Evolutionary conservation across 148 eudicot genomes (phyloP), one percentile per base, ranked within the genome.

Genomic region (Hydrangea macrophylla): DNA sequence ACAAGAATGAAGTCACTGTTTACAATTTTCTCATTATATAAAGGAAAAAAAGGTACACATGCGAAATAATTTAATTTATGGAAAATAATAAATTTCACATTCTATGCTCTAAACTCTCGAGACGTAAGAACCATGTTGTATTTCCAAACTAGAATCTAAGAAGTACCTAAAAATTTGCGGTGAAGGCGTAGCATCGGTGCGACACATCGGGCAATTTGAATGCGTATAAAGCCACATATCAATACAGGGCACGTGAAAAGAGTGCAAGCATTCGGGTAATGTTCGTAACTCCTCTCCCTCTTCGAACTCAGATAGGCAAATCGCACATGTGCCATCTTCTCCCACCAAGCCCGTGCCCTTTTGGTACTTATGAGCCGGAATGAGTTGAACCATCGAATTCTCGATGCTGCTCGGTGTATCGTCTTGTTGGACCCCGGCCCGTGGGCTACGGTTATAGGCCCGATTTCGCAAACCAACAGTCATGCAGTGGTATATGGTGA

Each of bases 211-310:
- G 15, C 75, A 65, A 58, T 67, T 58, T 0, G 69, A 59, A 40
- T 75, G 79, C 10, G 79, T 70, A 31, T 56, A 54, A 10, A 75
- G 69, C 78, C 79, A 75, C 79, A 65, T 76, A 59, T 76, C 79
- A 8, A 76, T 76, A 11, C 79, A 76, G 3, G 58, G 36, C 22
- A 70, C 79, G 9, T 76, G 79, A 64, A 45, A 76, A 9, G 75
- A 36, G 48, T 76, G 79, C 56, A 51, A 2, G 23, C 79, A 76
- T 33, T 48, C 70, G 6, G 71, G 71, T 36, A 76, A 37, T 1
- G 62, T 53, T 3, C 79, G 71, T 2, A 76, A 0, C 30, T 70
- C 75, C 10, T 76, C 79, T 0, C 62, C 74, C 35, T 70, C 75
- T 36, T 58, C 70, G 33, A 28, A 76, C 12, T 76, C 79, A 9